Evolutionary conservation across 768 basidiomycete genomes (phyloP), one percentile per base, ranked within the genome.

Genomic region (Austroboletus festivus): DNA sequence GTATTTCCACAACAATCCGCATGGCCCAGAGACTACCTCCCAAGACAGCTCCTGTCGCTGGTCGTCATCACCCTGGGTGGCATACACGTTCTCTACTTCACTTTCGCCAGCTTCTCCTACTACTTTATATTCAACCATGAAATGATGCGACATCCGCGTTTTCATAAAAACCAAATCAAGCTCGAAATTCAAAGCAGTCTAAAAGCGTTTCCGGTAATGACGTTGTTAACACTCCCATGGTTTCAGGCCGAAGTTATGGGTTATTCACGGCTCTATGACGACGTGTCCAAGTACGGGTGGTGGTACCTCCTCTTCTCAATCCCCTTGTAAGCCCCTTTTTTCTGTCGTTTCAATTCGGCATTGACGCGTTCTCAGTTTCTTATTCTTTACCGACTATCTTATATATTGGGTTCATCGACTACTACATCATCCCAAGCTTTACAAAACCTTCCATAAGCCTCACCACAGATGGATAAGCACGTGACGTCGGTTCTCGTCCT

Each of bases 401-500:
- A 90, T 99, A 54, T 99, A 99, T 67, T 97, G 94, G 93, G 75
- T 95, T n/a, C 96, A 99, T 63, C 83, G 96, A 21, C 76, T 78
- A 70, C 74, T 95, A 47, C 96, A 99, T 64, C 73, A 86, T 50
- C 95, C 95, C 2, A 46, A 75, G 33, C 57, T 96, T 49, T 99
- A 99, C 77, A 98, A 95, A 66, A 71, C 76, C 48, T 59, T 99
- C 39, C 96, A 99, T 70, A 99, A 99, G 68, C 93, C 95, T 1
- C 96, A 99, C 67, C 96, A 99, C 78, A 94, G 90, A 70, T 99
- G 96, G 96, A 75, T 98, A 54, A 82, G 93, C 95, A 67, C 47
- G 93, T 46, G 12, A 0, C 3, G 2, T 21, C 21, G 10, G 13
- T 16, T 37, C 19, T 41, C 21, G 38, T n/a, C 24, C 4, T 4